phyloP scores from a whole-genome alignment of 257 asterid species.

The Scutellaria barbata region DNA sequence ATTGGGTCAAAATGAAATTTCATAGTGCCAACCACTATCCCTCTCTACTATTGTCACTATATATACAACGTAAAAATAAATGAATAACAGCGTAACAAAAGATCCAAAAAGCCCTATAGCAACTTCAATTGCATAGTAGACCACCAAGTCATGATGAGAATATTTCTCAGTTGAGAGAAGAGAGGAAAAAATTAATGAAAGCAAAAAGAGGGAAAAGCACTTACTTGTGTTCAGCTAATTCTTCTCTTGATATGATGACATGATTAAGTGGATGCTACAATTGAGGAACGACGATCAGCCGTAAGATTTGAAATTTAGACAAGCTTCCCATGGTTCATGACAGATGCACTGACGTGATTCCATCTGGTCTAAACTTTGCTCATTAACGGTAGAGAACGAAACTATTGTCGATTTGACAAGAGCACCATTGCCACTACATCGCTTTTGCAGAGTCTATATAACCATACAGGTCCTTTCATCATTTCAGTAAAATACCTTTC shows the following conservation, averaged over 20 bases:
- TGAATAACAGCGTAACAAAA: too few relatives aligned
- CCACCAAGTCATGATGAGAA: conserved; percentile 30
- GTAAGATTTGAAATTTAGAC: neutral
- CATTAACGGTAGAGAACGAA: conserved; percentile 23
- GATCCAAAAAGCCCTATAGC: neutral
- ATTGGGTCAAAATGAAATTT: neutral
- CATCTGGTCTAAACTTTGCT: neutral
- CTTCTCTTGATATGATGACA: conserved; percentile 20
- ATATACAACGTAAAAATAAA: too few relatives aligned
- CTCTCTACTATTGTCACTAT: too few relatives aligned
- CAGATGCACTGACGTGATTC: conserved; percentile 25
- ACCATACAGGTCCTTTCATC: neutral
- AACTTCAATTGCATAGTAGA: neutral
- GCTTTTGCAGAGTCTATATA: conserved; percentile 9
- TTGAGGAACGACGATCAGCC: too few relatives aligned
- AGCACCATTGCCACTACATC: conserved; percentile 9
- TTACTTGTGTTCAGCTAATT: neutral
- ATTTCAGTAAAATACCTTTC: conserved; percentile 3
- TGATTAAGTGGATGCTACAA: neutral
- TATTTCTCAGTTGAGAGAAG: neutral
- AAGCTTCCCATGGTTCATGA: conserved; percentile 6
- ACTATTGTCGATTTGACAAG: neutral
- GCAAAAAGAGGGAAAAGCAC: neutral
- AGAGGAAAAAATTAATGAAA: neutral
- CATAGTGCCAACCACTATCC: conserved; percentile 10